phyloP scores from a whole-genome alignment of 108 stramenopile species.

The Conticribra guillardii region DNA sequence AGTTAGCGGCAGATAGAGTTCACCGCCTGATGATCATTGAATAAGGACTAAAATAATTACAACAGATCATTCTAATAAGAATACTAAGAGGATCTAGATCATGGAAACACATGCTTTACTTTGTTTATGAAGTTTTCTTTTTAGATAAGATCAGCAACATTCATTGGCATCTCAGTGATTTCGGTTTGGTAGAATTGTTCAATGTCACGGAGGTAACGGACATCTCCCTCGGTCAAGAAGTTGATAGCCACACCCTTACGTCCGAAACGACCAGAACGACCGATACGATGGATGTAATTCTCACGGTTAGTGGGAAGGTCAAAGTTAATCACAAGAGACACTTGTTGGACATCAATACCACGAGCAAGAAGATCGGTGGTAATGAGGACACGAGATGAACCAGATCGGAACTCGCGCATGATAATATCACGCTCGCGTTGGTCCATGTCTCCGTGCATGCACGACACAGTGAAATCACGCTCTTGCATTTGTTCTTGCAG shows the following conservation, averaged over 20 bases:
- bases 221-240: slow-evolving; percentile 97
- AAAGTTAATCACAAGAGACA: slow-evolving; percentile 99
- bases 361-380: slow-evolving; percentile 97
- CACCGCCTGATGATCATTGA: no score
- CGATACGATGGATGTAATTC: slow-evolving; percentile 99
- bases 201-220: slow-evolving; percentile 99
- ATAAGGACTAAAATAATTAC: no score
- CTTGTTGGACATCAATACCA: slow-evolving; percentile 99
- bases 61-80: no score
- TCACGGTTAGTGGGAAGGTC: slow-evolving; percentile 99
- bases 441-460: slow-evolving; percentile 99
- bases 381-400: slow-evolving; percentile 99
- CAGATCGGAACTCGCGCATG: slow-evolving; percentile 99
- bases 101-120: background rate
- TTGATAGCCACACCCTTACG: slow-evolving; percentile 99
- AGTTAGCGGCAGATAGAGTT: no score
- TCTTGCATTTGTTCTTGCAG: slow-evolving; percentile 96
- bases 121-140: slow-evolving; percentile 15
- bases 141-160: slow-evolving; percentile 94
- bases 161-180: slow-evolving; percentile 98
- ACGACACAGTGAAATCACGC: slow-evolving; percentile 98
- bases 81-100: no score
- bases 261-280: slow-evolving; percentile 99
- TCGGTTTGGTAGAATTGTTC: slow-evolving; percentile 99
- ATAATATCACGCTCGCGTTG: slow-evolving; percentile 99